These are phyloP conservation scores for Aspergillus ruber DNA, from an alignment of 2,329 filamentous ascomycete species.

Conservation along the genomic window DNA sequence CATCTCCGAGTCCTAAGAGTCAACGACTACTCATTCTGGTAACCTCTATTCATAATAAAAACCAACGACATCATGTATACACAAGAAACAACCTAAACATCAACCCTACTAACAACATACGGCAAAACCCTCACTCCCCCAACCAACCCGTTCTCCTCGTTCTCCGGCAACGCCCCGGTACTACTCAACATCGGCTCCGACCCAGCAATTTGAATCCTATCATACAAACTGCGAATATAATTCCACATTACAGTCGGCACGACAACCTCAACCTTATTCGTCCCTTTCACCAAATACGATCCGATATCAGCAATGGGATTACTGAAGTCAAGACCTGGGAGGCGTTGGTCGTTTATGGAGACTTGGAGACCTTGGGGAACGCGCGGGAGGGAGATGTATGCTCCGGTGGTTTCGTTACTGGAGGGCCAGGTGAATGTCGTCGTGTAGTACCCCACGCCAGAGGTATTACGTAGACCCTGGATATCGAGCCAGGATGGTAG, in stretches of 20 bases:
- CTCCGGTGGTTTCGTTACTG: constrained; percentile 6
- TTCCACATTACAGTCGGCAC: constrained; percentile 18
- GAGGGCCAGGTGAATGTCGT: constrained; percentile 10
- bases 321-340: constrained; percentile 11
- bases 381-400: constrained; percentile 13
- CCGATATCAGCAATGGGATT: constrained; percentile 8
- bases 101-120: constrained; percentile 2
- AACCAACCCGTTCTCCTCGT: constrained; percentile 11
- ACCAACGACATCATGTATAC: too few relatives aligned
- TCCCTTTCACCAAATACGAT: constrained; percentile 4
- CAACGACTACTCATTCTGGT: too few relatives aligned
- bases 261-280: constrained; percentile 7
- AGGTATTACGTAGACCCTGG: constrained; percentile 10
- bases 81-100: neutral
- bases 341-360: constrained; percentile 11
- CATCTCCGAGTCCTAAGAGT: too few relatives aligned
- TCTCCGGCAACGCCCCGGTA: constrained; percentile 1
- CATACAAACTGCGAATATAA: constrained; percentile 10
- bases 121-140: constrained; percentile 7
- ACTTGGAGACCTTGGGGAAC: constrained; percentile 10
- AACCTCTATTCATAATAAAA: too few relatives aligned
- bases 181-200: neutral
- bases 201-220: constrained; percentile 5
- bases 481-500: constrained; percentile 16
- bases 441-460: constrained; percentile 16